Conservation (phyloP, 2,329 filamentous ascomycete species). For the Cercospora sojina region DNA sequence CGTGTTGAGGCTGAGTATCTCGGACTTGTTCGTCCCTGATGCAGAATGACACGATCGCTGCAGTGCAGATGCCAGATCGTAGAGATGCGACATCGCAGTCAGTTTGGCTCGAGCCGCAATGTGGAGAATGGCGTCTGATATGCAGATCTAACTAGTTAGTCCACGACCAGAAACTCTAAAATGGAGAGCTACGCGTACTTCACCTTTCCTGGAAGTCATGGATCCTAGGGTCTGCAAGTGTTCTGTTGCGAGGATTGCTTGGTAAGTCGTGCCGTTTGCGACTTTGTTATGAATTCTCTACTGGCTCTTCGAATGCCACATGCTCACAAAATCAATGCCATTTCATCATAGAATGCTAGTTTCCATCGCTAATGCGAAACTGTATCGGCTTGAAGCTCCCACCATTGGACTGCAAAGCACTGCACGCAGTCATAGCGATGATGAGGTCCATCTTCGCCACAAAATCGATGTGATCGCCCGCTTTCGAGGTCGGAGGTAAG, state of each 20-base stretch:
- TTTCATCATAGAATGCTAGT: not conserved
- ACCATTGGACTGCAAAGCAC: conserved; percentile 29
- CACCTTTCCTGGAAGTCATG: not conserved
- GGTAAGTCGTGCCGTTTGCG: not conserved
- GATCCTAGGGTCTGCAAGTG: not conserved
- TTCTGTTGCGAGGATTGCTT: not conserved
- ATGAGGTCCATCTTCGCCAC: conserved; percentile 34
- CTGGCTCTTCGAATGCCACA: not conserved
- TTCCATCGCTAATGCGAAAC: conserved; percentile 6
- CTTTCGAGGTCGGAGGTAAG: conserved; percentile 28
- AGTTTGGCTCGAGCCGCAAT: not conserved
- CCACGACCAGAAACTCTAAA: not conserved
- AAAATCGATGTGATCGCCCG: conserved; percentile 32
- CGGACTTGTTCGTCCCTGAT: not conserved
- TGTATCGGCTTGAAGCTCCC: conserved; percentile 30
- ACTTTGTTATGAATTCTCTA: not conserved
- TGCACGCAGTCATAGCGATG: conserved; percentile 31
- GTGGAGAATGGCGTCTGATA: not conserved
- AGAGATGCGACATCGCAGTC: not conserved
- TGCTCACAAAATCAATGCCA: not conserved
- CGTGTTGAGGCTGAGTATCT: not conserved
- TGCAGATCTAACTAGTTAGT: not conserved
- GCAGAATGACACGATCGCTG: not conserved
- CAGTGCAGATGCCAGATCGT: not conserved
- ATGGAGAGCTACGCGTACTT: not conserved